Conservation (phyloP, 164 flowering plant species). For the Berberis vulgaris region DNA sequence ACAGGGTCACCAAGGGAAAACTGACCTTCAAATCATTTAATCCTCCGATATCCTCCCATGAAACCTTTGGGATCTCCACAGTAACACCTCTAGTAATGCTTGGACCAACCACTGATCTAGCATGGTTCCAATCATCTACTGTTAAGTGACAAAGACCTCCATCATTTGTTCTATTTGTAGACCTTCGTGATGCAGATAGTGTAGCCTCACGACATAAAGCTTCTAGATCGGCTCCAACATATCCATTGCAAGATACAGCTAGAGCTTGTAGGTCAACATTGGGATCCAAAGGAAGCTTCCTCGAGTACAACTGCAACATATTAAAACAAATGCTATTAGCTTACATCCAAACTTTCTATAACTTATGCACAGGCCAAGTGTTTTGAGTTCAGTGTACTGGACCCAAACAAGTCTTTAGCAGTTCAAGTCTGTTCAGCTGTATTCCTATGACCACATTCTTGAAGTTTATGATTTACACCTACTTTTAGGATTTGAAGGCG, state of each 20-base stretch:
- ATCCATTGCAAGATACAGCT: slow-evolving; percentile 91
- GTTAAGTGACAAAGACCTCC: slow-evolving; percentile 21
- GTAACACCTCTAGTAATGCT: slow-evolving; percentile 94
- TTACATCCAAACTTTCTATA: not conserved
- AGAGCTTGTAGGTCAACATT: slow-evolving; percentile 53
- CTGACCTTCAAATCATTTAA: slow-evolving; percentile 74
- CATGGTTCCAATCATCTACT: slow-evolving; percentile 71
- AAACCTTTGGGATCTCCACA: slow-evolving; percentile 76
- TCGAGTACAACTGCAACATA: slow-evolving; percentile 64
- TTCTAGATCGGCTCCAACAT: slow-evolving; percentile 96
- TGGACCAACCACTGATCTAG: slow-evolving; percentile 71
- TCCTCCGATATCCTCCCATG: slow-evolving; percentile 98
- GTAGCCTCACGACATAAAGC: slow-evolving; percentile 83
- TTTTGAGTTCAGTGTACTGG: not conserved
- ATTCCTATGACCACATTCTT: not conserved
- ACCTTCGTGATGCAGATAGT: slow-evolving; percentile 36
- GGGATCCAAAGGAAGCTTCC: slow-evolving; percentile 53
- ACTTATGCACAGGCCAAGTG: not conserved
- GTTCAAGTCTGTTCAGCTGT: not conserved
- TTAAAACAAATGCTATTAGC: slow-evolving; percentile 3
- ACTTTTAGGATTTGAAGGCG: slow-evolving; percentile 79
- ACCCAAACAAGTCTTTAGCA: not conserved
- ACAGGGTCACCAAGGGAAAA: not conserved
- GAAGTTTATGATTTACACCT: not conserved
- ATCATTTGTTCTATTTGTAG: slow-evolving; percentile 22